Conservation (phyloP, 2,329 filamentous ascomycete species). For the Plenodomus tracheiphilus region DNA sequence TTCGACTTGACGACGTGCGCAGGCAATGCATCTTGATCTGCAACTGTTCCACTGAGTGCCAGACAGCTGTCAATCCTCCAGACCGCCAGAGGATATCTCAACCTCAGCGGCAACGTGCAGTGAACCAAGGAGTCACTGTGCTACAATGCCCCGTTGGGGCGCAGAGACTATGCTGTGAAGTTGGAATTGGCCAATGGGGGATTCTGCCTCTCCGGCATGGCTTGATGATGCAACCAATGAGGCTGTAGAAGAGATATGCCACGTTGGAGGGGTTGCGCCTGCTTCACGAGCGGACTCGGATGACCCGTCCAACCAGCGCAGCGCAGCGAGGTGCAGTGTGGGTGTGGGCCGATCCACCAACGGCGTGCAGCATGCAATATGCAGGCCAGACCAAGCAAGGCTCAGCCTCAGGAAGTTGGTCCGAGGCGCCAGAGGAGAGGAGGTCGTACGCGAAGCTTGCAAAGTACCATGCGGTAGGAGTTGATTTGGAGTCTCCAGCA, state of each 20-base stretch:
- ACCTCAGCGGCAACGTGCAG: slow-evolving; percentile 13
- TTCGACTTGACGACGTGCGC: neutral
- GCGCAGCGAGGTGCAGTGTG: slow-evolving; percentile 5
- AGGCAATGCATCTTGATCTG: slow-evolving; percentile 18
- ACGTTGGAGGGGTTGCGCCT: slow-evolving; percentile 25
- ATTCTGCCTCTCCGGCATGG: slow-evolving; percentile 7
- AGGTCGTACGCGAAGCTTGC: neutral
- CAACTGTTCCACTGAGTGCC: slow-evolving; percentile 12
- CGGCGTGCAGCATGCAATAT: slow-evolving; percentile 26
- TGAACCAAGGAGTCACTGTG: slow-evolving; percentile 4
- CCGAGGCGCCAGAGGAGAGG: neutral
- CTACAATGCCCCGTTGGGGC: neutral
- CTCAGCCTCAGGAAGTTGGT: slow-evolving; percentile 16
- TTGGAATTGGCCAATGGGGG: slow-evolving; percentile 19
- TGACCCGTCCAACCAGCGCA: slow-evolving; percentile 22
- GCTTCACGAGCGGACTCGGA: slow-evolving; percentile 12
- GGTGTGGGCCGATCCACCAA: slow-evolving; percentile 25
- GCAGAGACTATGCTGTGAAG: neutral
- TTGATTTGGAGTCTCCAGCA: neutral
- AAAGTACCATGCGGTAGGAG: neutral
- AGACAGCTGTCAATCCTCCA: slow-evolving; percentile 10
- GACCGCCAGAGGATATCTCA: slow-evolving; percentile 9
- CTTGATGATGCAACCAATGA: slow-evolving; percentile 22
- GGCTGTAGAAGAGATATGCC: slow-evolving; percentile 14
- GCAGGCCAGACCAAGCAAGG: slow-evolving; percentile 10